Base-by-base conservation (phyloP, 2,329 filamentous ascomycete species). In the Aspergillus proliferans region DNA sequence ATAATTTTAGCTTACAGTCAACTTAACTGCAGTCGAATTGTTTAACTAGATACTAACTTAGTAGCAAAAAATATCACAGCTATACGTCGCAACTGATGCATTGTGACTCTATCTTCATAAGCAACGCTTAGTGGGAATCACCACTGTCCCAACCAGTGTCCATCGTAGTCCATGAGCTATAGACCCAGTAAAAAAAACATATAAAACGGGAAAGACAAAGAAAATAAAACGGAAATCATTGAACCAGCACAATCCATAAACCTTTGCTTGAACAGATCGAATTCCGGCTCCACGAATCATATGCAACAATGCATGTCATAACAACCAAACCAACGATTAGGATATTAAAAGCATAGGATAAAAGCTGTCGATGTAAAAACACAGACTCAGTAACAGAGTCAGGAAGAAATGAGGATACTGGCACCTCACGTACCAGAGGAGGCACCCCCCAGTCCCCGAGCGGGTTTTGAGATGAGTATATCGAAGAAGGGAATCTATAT, bases 361-460 rank as follows among this genome's bases (percentile, higher is more conserved):
- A 55, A 55, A 54, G 62, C 56, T 63, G 65, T 56, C 55, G 56
- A 57, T 66, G 66, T 65, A 65, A 65, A 44, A 58, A 66, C 64
- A 67, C 61, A 51, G 55, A 55, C 63, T 58, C 60, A 51, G 52
- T 44, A 54, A 52, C 50, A 56, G 54, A 57, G 58, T 47, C 50
- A 24, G 49, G 26, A 50, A 47, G 61, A 57, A 61, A 41, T 60
- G 49, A 58, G 57, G 48, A 43, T 33, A 39, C 45, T 52, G 54
- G 52, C 55, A 55, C 51, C 56, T 49, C 50, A 46, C 55, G 60
- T 57, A 57, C 52, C 38, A 57, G 52, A 45, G 26, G 26, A 30
- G 19, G 24, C 42, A 45, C 45, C 33, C 21, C 47, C 40, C 45
- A 57, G 48, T 56, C 38, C 43, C 43, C 47, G 34, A 43, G 47